A percentile compares a stretch with the other conserved stretches of the same genome.
These are phyloP conservation scores for Hibiscus tridactylites DNA, from an alignment of 345 rosid species.

Conservation along the genomic window DNA sequence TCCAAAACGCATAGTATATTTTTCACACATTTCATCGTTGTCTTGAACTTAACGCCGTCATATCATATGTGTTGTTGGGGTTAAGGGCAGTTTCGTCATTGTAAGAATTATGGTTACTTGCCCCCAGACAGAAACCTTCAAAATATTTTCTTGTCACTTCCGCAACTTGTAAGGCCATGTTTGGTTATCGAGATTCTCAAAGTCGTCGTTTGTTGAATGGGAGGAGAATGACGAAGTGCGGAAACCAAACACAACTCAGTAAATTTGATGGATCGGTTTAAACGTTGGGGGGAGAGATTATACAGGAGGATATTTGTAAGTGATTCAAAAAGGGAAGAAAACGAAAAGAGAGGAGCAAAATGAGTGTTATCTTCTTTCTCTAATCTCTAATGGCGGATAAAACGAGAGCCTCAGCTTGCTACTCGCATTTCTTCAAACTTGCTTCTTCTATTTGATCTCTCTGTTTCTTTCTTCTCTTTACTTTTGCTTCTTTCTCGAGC, in stretches of 20 bases:
- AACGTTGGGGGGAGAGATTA: not conserved
- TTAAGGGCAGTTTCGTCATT: too few species aligned
- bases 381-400: constrained; percentile 13
- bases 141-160: not conserved
- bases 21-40: too few species aligned
- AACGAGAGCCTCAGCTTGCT: constrained; percentile 1
- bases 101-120: too few species aligned
- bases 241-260: not conserved
- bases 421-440: not conserved
- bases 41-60: too few species aligned
- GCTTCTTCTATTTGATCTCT: not conserved
- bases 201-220: too few species aligned
- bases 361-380: not conserved
- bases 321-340: not conserved
- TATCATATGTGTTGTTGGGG: too few species aligned
- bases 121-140: too few species aligned
- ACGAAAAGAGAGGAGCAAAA: constrained; percentile 14
- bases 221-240: not conserved
- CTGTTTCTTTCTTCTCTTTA: not conserved
- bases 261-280: not conserved
- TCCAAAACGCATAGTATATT: too few species aligned
- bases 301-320: not conserved
- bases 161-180: not conserved
- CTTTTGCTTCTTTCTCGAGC: not conserved
- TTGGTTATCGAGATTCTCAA: not conserved